These are phyloP conservation scores for Xylaria sp. DNA, from an alignment of 2,329 filamentous ascomycete genomes.

Conservation along the genomic window DNA sequence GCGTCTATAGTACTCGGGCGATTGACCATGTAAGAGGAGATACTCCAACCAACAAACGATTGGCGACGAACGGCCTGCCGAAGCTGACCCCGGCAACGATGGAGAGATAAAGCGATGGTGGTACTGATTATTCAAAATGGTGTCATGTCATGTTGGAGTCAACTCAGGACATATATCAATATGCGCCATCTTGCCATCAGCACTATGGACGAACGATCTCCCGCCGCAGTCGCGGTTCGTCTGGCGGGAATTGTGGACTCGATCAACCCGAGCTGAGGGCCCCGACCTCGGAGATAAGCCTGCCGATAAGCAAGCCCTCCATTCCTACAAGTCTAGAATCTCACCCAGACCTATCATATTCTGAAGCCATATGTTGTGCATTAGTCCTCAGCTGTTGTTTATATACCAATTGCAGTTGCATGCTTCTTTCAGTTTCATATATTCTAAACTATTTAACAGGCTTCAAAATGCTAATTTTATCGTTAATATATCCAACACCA, in stretches of 20 bases:
- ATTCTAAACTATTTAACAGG: too few species aligned
- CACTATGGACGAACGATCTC: background rate
- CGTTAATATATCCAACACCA: background rate
- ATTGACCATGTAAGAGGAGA: constrained; percentile 22
- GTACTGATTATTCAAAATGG: constrained; percentile 5
- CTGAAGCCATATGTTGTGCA: constrained; percentile 1
- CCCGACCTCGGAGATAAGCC: constrained; percentile 32
- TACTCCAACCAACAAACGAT: constrained; percentile 8
- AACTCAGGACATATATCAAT: background rate
- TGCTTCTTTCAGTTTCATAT: too few species aligned
- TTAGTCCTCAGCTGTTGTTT: background rate
- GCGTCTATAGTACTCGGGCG: constrained; percentile 18
- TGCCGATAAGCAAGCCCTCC: constrained; percentile 13
- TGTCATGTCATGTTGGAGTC: constrained; percentile 12
- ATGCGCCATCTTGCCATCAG: constrained; percentile 8
- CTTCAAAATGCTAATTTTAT: too few species aligned
- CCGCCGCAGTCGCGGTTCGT: background rate
- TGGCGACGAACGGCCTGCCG: constrained; percentile 1
- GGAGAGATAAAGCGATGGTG: background rate
- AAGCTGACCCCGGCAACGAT: constrained; percentile 11
- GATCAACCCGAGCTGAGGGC: background rate
- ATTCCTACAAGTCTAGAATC: background rate
- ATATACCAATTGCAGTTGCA: too few species aligned
- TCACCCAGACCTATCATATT: constrained; percentile 16
- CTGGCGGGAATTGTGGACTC: constrained; percentile 21